Evolutionary conservation across 768 basidiomycete species (phyloP).

Genomic region (Dioszegia crocea): DNA sequence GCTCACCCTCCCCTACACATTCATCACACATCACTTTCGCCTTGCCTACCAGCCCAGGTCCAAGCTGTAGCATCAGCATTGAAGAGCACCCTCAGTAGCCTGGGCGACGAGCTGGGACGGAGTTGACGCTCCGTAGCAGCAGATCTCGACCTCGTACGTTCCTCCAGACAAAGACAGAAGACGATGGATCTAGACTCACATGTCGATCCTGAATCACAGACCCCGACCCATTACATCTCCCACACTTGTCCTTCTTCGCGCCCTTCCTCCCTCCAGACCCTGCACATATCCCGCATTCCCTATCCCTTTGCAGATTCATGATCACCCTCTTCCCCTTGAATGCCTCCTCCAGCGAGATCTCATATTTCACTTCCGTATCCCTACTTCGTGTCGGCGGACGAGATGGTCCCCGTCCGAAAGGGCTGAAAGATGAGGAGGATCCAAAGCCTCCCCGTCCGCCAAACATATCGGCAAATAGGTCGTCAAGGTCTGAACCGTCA

Average conservation of each 20-base stretch:
- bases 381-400: conserved; percentile 23
- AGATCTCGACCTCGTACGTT: too few relatives aligned
- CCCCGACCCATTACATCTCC: conserved; percentile 77
- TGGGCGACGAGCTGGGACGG: too few relatives aligned
- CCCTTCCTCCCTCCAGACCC: conserved; percentile 78
- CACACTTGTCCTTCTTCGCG: conserved; percentile 79
- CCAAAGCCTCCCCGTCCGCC: conserved; percentile 48
- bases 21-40: conserved; percentile 47
- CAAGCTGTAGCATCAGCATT: conserved; percentile 31
- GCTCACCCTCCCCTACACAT: conserved; percentile 47
- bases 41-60: conserved; percentile 47
- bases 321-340: conserved; percentile 86
- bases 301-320: conserved; percentile 82
- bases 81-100: too few relatives aligned
- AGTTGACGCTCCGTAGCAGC: too few relatives aligned
- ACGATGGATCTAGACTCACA: too few relatives aligned
- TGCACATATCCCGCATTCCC: conserved; percentile 71
- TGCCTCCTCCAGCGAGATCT: conserved; percentile 84
- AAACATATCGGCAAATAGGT: conserved; percentile 49
- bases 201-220: conserved; percentile 43
- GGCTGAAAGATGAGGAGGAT: conserved; percentile 19
- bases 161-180: too few relatives aligned
- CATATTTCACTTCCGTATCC: conserved; percentile 53
- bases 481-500: conserved; percentile 42
- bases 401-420: conserved; percentile 53